A percentile compares a stretch with the other conserved stretches of the same genome.
Evolutionary conservation across 495 filamentous ascomycete species (phyloP).

Genomic region (Penicillium coffeae): DNA sequence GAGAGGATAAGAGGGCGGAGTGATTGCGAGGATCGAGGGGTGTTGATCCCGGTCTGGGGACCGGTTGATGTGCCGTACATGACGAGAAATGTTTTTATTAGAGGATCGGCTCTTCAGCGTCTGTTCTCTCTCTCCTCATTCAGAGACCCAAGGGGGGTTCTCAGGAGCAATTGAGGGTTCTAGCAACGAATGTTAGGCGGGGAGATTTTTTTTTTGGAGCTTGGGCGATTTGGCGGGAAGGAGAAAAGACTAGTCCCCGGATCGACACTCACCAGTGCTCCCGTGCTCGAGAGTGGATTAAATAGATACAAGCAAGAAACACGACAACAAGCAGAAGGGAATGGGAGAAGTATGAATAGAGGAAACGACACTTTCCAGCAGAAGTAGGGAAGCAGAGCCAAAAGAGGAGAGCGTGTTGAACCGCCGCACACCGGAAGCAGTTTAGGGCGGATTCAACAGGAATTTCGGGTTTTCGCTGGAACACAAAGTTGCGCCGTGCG

Average conservation of each 20-base stretch:
- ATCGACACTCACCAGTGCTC: background rate
- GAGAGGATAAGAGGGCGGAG: constrained; percentile 82
- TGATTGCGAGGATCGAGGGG: constrained; percentile 87
- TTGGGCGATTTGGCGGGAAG: background rate
- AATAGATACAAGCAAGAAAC: background rate
- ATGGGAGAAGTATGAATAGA: constrained; percentile 1
- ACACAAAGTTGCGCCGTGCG: background rate
- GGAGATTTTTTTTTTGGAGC: constrained; percentile 2
- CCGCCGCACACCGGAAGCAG: constrained; percentile 14
- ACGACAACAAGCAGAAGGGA: background rate
- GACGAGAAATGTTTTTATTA: constrained; percentile 18
- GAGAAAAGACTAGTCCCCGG: background rate
- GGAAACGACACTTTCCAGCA: constrained; percentile 8
- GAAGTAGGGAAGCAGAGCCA: no score
- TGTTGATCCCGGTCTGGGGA: constrained; percentile 91
- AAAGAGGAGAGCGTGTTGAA: constrained; percentile 24
- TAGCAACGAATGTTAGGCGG: constrained; percentile 1
- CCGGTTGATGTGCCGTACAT: constrained; percentile 88
- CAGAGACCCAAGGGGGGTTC: background rate
- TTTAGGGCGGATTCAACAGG: constrained; percentile 21
- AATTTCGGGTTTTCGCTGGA: background rate
- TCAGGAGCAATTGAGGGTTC: constrained; percentile 7
- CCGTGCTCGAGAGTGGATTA: background rate
- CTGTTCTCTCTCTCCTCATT: background rate
- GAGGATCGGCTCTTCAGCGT: constrained; percentile 16